Percentiles rank a stretch among this genome's conserved stretches.
These are phyloP conservation scores for Paraphoma chrysanthemicola DNA, from an alignment of 2,329 filamentous ascomycete genomes.

Conservation along the genomic window DNA sequence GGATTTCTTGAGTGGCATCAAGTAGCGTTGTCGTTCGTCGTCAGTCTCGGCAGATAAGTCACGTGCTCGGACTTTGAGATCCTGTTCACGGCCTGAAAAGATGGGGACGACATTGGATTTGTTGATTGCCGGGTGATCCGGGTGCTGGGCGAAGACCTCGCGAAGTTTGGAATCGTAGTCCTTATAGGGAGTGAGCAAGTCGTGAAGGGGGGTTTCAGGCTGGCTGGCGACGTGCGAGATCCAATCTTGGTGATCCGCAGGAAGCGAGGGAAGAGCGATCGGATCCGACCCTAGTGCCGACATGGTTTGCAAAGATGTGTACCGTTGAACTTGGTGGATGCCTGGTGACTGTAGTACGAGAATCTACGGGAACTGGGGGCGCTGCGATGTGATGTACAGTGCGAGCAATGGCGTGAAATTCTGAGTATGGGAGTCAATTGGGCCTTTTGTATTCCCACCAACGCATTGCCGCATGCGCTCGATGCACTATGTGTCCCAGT, in stretches of 20 bases:
- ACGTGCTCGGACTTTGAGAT: slow-evolving; percentile 69
- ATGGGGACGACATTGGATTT: slow-evolving; percentile 71
- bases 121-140: slow-evolving; percentile 63
- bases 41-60: slow-evolving; percentile 64
- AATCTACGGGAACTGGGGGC: background rate
- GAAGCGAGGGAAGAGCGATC: slow-evolving; percentile 46
- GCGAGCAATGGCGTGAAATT: background rate
- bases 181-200: slow-evolving; percentile 71
- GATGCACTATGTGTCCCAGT: background rate
- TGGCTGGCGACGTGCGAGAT: slow-evolving; percentile 63
- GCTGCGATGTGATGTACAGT: background rate
- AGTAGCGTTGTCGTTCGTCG: slow-evolving; percentile 68
- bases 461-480: background rate
- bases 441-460: background rate
- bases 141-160: slow-evolving; percentile 72
- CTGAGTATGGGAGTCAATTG: background rate
- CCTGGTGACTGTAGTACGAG: too few relatives aligned
- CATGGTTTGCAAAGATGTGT: slow-evolving; percentile 21
- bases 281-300: background rate
- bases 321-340: too few relatives aligned
- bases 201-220: slow-evolving; percentile 59
- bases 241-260: slow-evolving; percentile 51
- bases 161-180: slow-evolving; percentile 72
- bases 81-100: slow-evolving; percentile 62
- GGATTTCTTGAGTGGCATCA: slow-evolving; percentile 70